These are phyloP conservation scores for Penicillium tannophilum DNA, from an alignment of 495 filamentous ascomycete genomes.

Conservation along the genomic window DNA sequence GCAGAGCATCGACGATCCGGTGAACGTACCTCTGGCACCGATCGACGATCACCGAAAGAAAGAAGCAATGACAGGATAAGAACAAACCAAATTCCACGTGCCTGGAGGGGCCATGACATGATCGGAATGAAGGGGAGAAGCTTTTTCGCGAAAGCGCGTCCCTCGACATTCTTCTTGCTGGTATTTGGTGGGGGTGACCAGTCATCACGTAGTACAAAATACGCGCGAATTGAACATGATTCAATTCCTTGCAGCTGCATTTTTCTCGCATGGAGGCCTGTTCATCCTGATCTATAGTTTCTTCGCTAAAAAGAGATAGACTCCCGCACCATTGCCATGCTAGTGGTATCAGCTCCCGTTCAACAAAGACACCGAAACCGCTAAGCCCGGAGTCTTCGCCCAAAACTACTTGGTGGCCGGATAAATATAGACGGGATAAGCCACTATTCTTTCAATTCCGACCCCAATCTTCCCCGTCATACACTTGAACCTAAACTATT, in stretches of 20 bases:
- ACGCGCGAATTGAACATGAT: background rate
- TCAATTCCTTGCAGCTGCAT: background rate
- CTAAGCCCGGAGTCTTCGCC: background rate
- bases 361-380: background rate
- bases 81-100: background rate
- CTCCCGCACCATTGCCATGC: background rate
- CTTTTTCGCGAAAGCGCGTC: background rate
- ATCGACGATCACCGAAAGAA: background rate
- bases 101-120: background rate
- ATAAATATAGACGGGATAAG: slow-evolving; percentile 5
- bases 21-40: background rate
- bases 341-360: background rate
- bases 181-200: background rate
- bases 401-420: background rate
- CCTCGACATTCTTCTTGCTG: background rate
- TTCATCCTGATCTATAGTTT: background rate
- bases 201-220: background rate
- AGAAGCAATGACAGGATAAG: background rate
- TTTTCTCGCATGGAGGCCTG: background rate
- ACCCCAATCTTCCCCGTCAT: background rate
- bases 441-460: background rate
- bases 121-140: slow-evolving; percentile 4
- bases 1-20: slow-evolving; percentile 1
- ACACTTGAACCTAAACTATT: background rate
- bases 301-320: background rate